Conservation (phyloP, 352 stramenopile genomes). For the Phytophthora ramorum region DNA sequence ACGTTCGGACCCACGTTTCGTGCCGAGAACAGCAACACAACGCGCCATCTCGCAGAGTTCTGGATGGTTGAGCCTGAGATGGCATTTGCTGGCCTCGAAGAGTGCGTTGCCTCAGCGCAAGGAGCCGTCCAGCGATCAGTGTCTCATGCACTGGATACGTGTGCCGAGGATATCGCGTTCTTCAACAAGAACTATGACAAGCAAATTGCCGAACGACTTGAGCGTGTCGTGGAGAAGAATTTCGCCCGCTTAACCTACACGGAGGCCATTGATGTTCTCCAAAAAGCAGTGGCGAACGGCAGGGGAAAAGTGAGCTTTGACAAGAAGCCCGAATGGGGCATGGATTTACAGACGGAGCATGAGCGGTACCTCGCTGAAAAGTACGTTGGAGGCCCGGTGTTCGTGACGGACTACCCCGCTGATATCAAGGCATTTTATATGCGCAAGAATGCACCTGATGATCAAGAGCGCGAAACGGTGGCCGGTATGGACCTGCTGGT, state of each 20-base stretch:
- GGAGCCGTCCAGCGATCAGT: conserved; percentile 92
- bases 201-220: conserved; percentile 82
- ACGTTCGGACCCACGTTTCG: conserved; percentile 99
- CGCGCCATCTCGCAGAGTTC: conserved; percentile 97
- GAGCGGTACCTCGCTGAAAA: conserved; percentile 95
- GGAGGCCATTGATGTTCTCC: conserved; percentile 94
- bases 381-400: conserved; percentile 83
- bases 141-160: conserved; percentile 80
- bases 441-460: conserved; percentile 92
- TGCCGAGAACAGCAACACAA: conserved; percentile 98
- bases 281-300: conserved; percentile 60
- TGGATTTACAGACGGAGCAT: conserved; percentile 97
- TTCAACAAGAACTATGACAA: conserved; percentile 93
- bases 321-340: conserved; percentile 91
- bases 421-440: conserved; percentile 99
- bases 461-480: conserved; percentile 91
- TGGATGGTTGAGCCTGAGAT: conserved; percentile 98
- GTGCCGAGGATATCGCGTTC: conserved; percentile 93
- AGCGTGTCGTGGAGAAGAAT: conserved; percentile 80
- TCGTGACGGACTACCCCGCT: conserved; percentile 99
- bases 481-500: conserved; percentile 98
- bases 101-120: conserved; percentile 96
- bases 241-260: conserved; percentile 96
- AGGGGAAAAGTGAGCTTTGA: conserved; percentile 78
- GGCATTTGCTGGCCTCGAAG: conserved; percentile 73